phyloP scores from a whole-genome alignment of 768 basidiomycete species.

The Tephrocybe rancida region DNA sequence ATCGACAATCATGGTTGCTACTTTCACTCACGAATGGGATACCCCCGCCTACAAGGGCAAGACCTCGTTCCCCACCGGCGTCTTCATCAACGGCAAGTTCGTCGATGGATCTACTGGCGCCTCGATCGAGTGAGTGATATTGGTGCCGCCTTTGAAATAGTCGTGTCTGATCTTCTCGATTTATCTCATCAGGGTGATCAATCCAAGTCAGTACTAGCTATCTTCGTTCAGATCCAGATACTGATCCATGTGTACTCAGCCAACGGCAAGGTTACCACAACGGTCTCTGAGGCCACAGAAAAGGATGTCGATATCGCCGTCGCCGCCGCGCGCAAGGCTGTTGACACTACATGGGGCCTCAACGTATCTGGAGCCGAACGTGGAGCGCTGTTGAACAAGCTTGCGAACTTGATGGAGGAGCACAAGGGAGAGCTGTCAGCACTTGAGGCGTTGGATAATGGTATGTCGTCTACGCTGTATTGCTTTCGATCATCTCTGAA shows the following conservation, averaged over 20 bases:
- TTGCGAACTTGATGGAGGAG: conserved; percentile 53
- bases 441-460: conserved; percentile 53
- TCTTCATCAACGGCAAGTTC: conserved; percentile 77
- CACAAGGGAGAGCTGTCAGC: conserved; percentile 48
- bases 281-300: conserved; percentile 59
- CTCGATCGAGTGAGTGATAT: conserved; percentile 60
- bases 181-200: conserved; percentile 47
- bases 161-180: conserved; percentile 3
- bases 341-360: conserved; percentile 47
- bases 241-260: conserved; percentile 36
- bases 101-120: conserved; percentile 52
- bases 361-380: conserved; percentile 43
- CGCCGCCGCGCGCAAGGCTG: conserved; percentile 51
- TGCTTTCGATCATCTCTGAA: not conserved
- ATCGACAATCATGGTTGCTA: conserved; percentile 28
- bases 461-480: conserved; percentile 19
- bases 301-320: conserved; percentile 81
- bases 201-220: conserved; percentile 41
- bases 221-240: not conserved
- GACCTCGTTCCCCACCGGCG: conserved; percentile 60
- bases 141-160: not conserved
- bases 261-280: conserved; percentile 61
- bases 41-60: conserved; percentile 59
- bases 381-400: conserved; percentile 43
- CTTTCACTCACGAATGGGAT: conserved; percentile 53